Evolutionary conservation across 768 basidiomycete genomes (phyloP).

Genomic region (Tylopilus cervinicoccineus): DNA sequence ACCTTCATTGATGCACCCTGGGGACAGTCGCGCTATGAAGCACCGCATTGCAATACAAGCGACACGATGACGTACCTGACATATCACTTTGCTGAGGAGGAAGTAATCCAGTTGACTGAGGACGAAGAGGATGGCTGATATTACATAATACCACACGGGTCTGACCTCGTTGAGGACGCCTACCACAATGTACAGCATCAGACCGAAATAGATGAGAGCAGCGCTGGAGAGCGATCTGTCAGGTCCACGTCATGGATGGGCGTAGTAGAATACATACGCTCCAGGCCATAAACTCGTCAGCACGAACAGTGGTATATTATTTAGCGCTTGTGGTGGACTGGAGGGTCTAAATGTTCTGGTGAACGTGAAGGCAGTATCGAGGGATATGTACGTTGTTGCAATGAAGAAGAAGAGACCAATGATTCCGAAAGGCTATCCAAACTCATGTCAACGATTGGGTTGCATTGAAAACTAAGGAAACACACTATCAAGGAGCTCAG

Average conservation of each 20-base stretch:
- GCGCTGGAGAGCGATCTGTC: slow-evolving; percentile 38
- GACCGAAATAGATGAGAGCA: slow-evolving; percentile 59
- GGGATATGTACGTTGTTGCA: slow-evolving; percentile 75
- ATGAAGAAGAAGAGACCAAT: slow-evolving; percentile 59
- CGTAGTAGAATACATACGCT: slow-evolving; percentile 43
- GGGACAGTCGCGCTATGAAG: slow-evolving; percentile 11
- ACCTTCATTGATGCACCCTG: slow-evolving; percentile 64
- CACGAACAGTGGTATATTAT: slow-evolving; percentile 75
- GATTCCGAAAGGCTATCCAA: slow-evolving; percentile 56
- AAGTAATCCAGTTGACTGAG: slow-evolving; percentile 82
- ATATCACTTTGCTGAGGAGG: slow-evolving; percentile 73
- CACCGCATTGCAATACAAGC: neutral
- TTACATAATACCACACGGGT: slow-evolving; percentile 76
- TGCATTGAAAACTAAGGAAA: slow-evolving; percentile 12
- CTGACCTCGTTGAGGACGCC: slow-evolving; percentile 70
- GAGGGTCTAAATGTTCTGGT: slow-evolving; percentile 59
- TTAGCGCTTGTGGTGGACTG: slow-evolving; percentile 50
- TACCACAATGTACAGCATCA: slow-evolving; percentile 83
- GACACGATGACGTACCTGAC: slow-evolving; percentile 43
- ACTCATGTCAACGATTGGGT: neutral
- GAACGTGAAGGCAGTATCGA: slow-evolving; percentile 74
- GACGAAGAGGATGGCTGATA: slow-evolving; percentile 73
- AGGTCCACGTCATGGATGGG: slow-evolving; percentile 1
- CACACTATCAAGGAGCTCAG: slow-evolving; percentile 61
- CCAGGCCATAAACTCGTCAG: slow-evolving; percentile 79